These are phyloP conservation scores for Aureobasidium vineae DNA, from an alignment of 2,329 filamentous ascomycete species.

Conservation along the genomic window DNA sequence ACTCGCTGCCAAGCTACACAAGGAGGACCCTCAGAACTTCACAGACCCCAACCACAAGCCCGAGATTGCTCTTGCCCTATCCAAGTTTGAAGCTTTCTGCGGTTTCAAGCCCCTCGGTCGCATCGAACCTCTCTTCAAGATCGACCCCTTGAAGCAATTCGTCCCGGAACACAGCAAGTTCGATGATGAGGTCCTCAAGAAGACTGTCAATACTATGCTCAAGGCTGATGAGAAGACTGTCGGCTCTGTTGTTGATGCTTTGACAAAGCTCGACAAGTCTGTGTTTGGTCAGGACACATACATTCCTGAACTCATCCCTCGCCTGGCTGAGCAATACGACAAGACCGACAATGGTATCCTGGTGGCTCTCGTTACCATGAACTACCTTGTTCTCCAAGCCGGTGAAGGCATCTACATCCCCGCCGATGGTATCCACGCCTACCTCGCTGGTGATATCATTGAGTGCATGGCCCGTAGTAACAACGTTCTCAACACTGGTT, in stretches of 20 bases:
- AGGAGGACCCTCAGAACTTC: constrained; percentile 63
- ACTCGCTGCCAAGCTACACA: constrained; percentile 63
- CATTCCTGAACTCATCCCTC: constrained; percentile 63
- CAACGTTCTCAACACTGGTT: constrained; percentile 72
- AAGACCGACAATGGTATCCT: constrained; percentile 64
- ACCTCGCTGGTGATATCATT: constrained; percentile 69
- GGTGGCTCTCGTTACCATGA: constrained; percentile 71
- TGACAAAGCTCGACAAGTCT: constrained; percentile 51
- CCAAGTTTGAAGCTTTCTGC: constrained; percentile 71
- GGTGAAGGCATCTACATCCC: constrained; percentile 70
- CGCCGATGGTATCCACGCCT: constrained; percentile 71
- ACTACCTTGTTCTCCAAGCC: constrained; percentile 64
- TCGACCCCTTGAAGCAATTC: constrained; percentile 56
- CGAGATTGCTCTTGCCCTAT: constrained; percentile 71
- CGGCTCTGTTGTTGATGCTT: constrained; percentile 52
- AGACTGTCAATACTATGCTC: constrained; percentile 57
- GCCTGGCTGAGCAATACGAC: constrained; percentile 64
- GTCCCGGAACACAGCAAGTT: constrained; percentile 52
- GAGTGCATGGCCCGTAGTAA: constrained; percentile 76
- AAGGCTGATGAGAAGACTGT: constrained; percentile 55
- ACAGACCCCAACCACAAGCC: constrained; percentile 75
- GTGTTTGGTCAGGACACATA: constrained; percentile 56
- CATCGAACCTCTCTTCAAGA: constrained; percentile 58
- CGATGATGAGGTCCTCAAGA: constrained; percentile 58
- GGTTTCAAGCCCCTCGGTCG: constrained; percentile 67